phyloP scores from a whole-genome alignment of 2,329 filamentous ascomycete genomes.

The Xylaria sp. region DNA sequence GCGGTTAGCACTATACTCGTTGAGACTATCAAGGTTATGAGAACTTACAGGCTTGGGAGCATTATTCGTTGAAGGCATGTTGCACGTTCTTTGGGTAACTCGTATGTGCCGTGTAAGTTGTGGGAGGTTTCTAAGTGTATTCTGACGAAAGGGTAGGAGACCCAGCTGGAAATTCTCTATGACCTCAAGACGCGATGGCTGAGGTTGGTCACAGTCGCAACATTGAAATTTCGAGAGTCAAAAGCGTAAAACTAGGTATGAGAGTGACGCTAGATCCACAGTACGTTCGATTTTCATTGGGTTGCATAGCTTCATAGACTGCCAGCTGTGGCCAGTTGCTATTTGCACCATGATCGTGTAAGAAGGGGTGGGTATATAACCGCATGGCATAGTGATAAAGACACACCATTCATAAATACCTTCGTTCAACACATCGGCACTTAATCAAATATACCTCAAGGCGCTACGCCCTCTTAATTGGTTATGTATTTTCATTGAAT shows the following conservation, averaged over 20 bases:
- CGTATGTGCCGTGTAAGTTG: neutral
- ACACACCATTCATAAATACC: too few species aligned
- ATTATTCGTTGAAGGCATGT: constrained; percentile 44
- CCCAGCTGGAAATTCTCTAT: neutral
- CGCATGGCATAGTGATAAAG: too few species aligned
- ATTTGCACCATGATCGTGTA: too few species aligned
- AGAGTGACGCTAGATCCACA: constrained; percentile 28
- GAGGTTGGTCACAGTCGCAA: constrained; percentile 13
- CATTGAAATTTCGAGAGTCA: constrained; percentile 29
- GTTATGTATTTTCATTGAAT: too few species aligned
- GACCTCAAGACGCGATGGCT: neutral
- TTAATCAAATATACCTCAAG: too few species aligned
- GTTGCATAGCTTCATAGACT: neutral
- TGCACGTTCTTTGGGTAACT: constrained; percentile 23
- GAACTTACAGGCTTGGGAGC: constrained; percentile 37
- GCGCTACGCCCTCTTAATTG: too few species aligned
- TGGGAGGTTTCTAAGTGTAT: neutral
- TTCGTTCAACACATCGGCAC: too few species aligned
- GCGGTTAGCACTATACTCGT: constrained; percentile 23
- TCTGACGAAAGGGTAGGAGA: neutral
- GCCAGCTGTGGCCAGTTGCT: constrained; percentile 15
- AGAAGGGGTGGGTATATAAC: too few species aligned
- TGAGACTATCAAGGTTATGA: neutral
- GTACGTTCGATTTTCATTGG: constrained; percentile 15
- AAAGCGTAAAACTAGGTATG: constrained; percentile 21